Conservation (phyloP, 768 basidiomycete species). For the Tulasnella sp. region DNA sequence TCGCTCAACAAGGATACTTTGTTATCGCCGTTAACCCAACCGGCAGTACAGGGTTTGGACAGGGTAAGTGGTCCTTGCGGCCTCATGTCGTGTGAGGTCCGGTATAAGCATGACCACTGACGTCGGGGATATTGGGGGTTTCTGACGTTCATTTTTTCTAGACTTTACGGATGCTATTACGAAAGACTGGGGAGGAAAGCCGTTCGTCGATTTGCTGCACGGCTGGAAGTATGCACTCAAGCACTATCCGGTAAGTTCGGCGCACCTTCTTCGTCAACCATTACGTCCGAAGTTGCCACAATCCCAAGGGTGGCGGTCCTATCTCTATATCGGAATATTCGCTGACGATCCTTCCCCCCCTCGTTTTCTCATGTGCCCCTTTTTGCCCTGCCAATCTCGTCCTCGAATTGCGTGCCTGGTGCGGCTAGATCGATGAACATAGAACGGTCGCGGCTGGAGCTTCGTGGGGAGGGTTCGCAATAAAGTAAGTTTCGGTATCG, state of each 20-base stretch:
- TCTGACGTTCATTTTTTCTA: slow-evolving; percentile 45
- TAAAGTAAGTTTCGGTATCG: slow-evolving; percentile 55
- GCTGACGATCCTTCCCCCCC: background rate
- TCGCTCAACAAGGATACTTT: slow-evolving; percentile 86
- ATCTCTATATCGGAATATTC: background rate
- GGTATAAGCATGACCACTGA: slow-evolving; percentile 37
- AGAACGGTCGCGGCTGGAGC: slow-evolving; percentile 62
- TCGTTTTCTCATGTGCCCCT: background rate
- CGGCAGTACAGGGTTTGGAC: slow-evolving; percentile 80
- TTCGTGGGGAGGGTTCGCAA: slow-evolving; percentile 83
- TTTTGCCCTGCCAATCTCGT: background rate
- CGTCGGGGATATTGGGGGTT: slow-evolving; percentile 33
- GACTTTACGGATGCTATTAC: slow-evolving; percentile 78
- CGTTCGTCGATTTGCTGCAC: slow-evolving; percentile 69
- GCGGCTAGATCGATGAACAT: slow-evolving; percentile 61
- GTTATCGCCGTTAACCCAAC: slow-evolving; percentile 87
- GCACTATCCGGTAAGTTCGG: slow-evolving; percentile 61
- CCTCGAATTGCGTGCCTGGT: background rate
- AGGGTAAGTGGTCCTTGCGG: slow-evolving; percentile 47
- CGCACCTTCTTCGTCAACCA: background rate
- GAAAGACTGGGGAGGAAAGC: slow-evolving; percentile 82
- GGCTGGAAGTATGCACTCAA: slow-evolving; percentile 71
- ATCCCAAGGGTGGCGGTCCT: background rate
- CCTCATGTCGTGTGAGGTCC: slow-evolving; percentile 20
- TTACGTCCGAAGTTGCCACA: background rate